Base-by-base conservation (phyloP, 176 grass and related monocot species). In the Chrysopogon serrulatus region DNA sequence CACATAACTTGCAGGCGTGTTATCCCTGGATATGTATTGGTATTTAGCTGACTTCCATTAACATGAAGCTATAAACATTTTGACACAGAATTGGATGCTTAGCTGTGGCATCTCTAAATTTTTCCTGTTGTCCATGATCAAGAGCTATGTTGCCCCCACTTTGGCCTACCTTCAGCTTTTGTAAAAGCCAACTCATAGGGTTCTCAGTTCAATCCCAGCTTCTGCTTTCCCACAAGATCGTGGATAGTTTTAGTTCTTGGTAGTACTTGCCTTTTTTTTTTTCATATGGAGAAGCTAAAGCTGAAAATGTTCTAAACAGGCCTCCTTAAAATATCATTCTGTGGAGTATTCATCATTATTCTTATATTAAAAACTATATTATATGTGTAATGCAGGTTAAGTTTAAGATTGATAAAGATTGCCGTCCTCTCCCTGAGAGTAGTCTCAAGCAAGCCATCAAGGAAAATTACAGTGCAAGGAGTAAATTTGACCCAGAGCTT, bases 391-490 rank as follows among this genome's bases (percentile, higher is more conserved):
- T 74, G 79, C 76, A 93, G 91, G 85, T 93, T 39, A 93, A 90
- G 81, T 93, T 93, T 83, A 90, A 78, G 60, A 90, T 92, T 70
- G 75, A 86, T 69, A 78, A 57, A 60, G 93, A 92, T 81, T 95
- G 93, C 59, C 83, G 86, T 78, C 93, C 93, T 68, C 79, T 95
- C 31, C 66, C 71, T 21, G 93, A 95, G 83, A 86, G 39, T 81
- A 84, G 79, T 67, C 86, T 95, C 74, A 95, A 90, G 62, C 83
- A 88, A 71, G 93, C 90, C 59, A 95, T 95, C 56, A 81, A 78
- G 73, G 93, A 95, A 73, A 95, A 95, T 54, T 95, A 95, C 70
- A 56, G 35, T 66, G 57, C 90, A 56, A 90, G 24, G 85, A 65
- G 79, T 26, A 95, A 92, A 48, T 95, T 95, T 64, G 71, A 85